Percentiles rank a stretch among this genome's conserved stretches.
phyloP scores from a whole-genome alignment of 2,329 filamentous ascomycete species.

The Botryotinia calthae region DNA sequence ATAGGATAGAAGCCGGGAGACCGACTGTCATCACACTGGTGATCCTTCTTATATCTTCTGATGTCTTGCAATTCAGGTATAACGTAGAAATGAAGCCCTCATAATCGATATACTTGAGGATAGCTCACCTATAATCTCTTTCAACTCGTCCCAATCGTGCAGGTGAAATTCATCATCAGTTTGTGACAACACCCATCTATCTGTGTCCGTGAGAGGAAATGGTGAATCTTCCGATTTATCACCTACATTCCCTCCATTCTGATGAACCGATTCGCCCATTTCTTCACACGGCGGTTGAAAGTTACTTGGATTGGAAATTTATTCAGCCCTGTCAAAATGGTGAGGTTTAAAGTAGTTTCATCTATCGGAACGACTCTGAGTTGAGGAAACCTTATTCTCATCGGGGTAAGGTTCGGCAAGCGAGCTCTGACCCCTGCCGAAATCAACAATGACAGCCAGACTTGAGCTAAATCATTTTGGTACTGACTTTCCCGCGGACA shows the following conservation, averaged over 20 bases:
- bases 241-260: constrained; percentile 4
- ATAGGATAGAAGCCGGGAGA: not conserved
- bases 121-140: constrained; percentile 60
- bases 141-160: constrained; percentile 73
- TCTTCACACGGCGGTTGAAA: constrained; percentile 19
- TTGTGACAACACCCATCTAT: constrained; percentile 57
- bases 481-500: not conserved
- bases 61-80: not conserved
- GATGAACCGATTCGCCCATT: constrained; percentile 7
- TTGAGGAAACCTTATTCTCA: constrained; percentile 20
- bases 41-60: not conserved
- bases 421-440: constrained; percentile 15
- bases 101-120: not conserved
- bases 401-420: constrained; percentile 16
- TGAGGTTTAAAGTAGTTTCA: constrained; percentile 8
- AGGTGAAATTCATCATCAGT: constrained; percentile 69
- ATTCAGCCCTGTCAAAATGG: constrained; percentile 20
- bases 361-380: not conserved
- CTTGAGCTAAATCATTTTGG: not conserved
- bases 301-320: not conserved
- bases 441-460: constrained; percentile 6
- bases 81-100: not conserved
- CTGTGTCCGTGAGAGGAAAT: constrained; percentile 59
- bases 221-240: constrained; percentile 39
- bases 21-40: constrained; percentile 5